Evolutionary conservation across 1,284 basidiomycete genomes (phyloP), one percentile per base, ranked within the genome.

Genomic region (Cryptococcus wingfieldii): DNA sequence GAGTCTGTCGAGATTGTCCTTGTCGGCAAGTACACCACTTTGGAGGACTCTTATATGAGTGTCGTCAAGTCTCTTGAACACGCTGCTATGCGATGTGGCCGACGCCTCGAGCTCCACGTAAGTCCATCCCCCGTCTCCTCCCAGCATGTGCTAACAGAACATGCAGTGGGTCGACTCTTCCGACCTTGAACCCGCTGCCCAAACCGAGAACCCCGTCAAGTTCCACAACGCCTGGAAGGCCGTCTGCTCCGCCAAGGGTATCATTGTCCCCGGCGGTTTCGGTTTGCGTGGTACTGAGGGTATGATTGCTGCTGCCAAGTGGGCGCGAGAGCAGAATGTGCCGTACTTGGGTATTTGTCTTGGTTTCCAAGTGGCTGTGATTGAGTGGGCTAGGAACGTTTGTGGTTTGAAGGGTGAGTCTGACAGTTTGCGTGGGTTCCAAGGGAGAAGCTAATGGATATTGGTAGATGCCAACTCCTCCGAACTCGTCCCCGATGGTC

Each of bases 21-120:
- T 39, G 92, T 99, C 19, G 95, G 95, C 51, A 99, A 99, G 79
- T 99, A 99, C 80, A 98, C 93, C 6, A 87, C 93, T 59, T 81
- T 98, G 51, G 90, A 95, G 76, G 95, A 99, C 77, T 97, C 93
- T 38, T 99, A 99, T 78, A 98, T 98, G 90, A 93, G 89, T 38
- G 96, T 99, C 52, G 88, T 88, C 72, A 99, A 99, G 80, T 86
- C 96, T 27, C 83, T 99, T 43, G 95, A 99, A 77, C 95, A 99
- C 77, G 92, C 95, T 5, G 90, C 93, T 0, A 90, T 98, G 80
- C 84, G 90, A 49, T 89, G 94, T 61, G 87, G 86, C 58, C 82
- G 90, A 59, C 94, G 90, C 72, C 82, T 97, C 43, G 81, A 81
- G 54, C 81, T 96, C 28, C 83, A 90, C 68, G 90, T 88, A 64